Evolutionary conservation across 73 alveolate genomes (phyloP).

Genomic region (Paramecium bursaria): DNA sequence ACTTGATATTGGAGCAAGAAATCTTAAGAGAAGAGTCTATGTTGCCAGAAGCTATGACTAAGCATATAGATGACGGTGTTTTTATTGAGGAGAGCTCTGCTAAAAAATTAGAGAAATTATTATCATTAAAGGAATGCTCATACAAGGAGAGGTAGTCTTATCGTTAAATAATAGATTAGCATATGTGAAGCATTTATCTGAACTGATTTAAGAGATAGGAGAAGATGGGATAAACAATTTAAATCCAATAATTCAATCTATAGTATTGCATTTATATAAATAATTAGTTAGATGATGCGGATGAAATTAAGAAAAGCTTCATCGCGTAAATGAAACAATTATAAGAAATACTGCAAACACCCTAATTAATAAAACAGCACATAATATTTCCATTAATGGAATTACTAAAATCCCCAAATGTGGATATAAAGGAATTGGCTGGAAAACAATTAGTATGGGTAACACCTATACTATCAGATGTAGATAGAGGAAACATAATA

Average conservation of each 20-base stretch:
- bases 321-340: constrained; percentile 18
- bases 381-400: constrained; percentile 2
- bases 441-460: constrained; percentile 3
- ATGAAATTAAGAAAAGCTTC: constrained; percentile 45
- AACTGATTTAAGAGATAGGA: constrained; percentile 24
- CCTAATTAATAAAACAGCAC: constrained; percentile 3
- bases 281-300: constrained; percentile 46
- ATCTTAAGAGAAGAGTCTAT: constrained; percentile 4
- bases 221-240: constrained; percentile 17
- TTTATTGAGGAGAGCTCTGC: constrained; percentile 46
- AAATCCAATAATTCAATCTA: background rate
- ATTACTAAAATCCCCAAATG: constrained; percentile 10
- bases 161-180: constrained; percentile 13
- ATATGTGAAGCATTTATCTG: background rate
- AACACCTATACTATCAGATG: background rate
- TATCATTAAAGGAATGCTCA: constrained; percentile 23
- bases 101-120: constrained; percentile 12
- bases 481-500: constrained; percentile 28
- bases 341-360: constrained; percentile 1
- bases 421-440: constrained; percentile 51
- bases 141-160: constrained; percentile 35
- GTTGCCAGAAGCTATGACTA: background rate
- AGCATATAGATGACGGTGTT: constrained; percentile 17
- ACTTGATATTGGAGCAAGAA: no score
- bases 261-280: background rate